phyloP scores from a whole-genome alignment of 176 grass and related monocot species.

The Hsuehochloa calcarea region DNA sequence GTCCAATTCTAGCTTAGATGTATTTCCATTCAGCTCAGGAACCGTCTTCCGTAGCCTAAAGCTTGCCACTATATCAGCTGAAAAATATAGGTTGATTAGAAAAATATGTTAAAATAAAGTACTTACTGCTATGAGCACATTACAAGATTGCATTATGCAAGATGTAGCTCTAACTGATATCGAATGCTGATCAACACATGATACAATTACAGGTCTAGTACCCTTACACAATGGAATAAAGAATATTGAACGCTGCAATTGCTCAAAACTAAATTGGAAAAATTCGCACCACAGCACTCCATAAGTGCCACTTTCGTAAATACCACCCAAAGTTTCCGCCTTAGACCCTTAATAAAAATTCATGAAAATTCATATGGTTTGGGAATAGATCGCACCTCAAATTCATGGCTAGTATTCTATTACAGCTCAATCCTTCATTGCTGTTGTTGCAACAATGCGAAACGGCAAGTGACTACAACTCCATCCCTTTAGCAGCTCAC shows the following conservation, averaged over 20 bases:
- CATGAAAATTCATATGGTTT: not conserved
- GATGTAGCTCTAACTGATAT: not conserved
- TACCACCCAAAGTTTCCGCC: not conserved
- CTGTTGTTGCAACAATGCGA: not conserved
- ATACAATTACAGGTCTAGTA: not conserved
- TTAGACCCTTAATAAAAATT: not conserved
- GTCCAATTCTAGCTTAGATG: slow-evolving; percentile 69
- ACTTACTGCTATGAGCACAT: not conserved
- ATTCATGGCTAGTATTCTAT: slow-evolving; percentile 1
- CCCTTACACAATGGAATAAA: not conserved
- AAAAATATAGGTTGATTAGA: slow-evolving; percentile 16
- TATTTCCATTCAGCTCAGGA: slow-evolving; percentile 54
- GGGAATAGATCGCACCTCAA: not conserved
- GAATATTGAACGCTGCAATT: not conserved
- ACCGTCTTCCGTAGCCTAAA: slow-evolving; percentile 79
- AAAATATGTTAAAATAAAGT: not conserved
- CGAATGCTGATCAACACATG: not conserved
- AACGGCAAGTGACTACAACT: not conserved
- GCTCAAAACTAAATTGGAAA: not conserved
- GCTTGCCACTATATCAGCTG: slow-evolving; percentile 90
- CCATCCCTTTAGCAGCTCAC: not conserved
- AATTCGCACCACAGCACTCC: not conserved
- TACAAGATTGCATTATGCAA: not conserved
- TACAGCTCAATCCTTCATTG: not conserved
- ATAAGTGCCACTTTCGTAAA: not conserved